Evolutionary conservation across 2,329 filamentous ascomycete species (phyloP).

Genomic region (Pyrenochaeta sp.): DNA sequence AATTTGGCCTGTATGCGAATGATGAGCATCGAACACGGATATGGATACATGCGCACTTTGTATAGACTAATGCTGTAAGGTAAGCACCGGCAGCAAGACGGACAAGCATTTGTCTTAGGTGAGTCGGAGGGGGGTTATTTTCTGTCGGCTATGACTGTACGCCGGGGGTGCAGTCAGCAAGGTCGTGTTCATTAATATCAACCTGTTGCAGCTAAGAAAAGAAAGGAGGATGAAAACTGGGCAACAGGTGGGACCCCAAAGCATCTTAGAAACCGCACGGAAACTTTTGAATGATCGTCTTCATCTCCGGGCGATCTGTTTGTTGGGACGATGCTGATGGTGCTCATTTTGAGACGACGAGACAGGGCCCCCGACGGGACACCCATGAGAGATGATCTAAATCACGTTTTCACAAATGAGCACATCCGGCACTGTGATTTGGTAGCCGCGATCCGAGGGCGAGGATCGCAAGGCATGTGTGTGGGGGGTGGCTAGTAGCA

Average conservation of each 20-base stretch:
- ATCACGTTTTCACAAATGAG: conserved; percentile 14
- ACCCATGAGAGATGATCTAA: conserved; percentile 6
- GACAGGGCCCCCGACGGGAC: neutral
- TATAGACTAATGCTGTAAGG: neutral
- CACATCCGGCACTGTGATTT: neutral
- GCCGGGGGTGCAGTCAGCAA: neutral
- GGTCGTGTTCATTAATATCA: conserved; percentile 1
- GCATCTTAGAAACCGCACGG: neutral
- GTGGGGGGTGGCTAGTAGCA: too few relatives aligned
- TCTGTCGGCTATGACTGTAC: neutral
- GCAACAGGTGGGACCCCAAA: neutral
- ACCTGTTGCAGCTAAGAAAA: neutral
- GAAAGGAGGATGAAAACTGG: neutral
- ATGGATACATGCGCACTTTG: neutral
- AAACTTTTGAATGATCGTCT: conserved; percentile 3
- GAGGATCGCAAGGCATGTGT: conserved; percentile 1
- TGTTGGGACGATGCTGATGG: conserved; percentile 2
- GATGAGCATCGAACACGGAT: neutral
- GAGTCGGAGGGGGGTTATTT: neutral
- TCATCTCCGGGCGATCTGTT: conserved; percentile 21
- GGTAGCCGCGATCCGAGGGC: conserved; percentile 6
- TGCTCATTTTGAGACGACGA: neutral
- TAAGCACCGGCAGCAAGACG: neutral
- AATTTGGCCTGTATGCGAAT: too few relatives aligned
- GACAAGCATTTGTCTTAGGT: neutral